These are phyloP conservation scores for Calonectria henricotiae DNA, from an alignment of 2,329 filamentous ascomycete species.

Conservation along the genomic window DNA sequence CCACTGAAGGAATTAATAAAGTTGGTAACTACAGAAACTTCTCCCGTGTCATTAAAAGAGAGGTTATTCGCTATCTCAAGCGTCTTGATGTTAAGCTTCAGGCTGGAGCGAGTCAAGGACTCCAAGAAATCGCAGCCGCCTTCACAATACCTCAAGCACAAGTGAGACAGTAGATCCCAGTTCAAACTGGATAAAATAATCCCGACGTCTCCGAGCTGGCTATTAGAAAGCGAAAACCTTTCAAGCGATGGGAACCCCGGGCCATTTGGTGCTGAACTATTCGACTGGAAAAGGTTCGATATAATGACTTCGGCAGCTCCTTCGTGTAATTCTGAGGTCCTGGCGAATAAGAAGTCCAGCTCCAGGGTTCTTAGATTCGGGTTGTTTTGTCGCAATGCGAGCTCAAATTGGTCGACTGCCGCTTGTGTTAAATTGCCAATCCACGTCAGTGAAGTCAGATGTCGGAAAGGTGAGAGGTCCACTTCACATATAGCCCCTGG, in stretches of 20 bases:
- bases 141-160: neutral
- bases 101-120: neutral
- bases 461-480: neutral
- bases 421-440: neutral
- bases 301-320: neutral
- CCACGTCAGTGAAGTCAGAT: neutral
- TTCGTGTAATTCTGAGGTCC: neutral
- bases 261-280: neutral
- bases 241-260: neutral
- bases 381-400: neutral
- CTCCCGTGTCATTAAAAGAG: neutral
- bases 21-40: neutral
- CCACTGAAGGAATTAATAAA: constrained; percentile 9
- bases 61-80: neutral
- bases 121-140: neutral
- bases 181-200: neutral
- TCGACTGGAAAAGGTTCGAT: neutral
- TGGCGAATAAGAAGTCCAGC: neutral
- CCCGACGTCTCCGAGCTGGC: neutral
- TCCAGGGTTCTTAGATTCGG: neutral
- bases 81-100: neutral
- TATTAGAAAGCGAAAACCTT: neutral
- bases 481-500: neutral
- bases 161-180: neutral
- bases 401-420: neutral